Evolutionary conservation across 106 monocot species (phyloP), one percentile per base, ranked within the genome.

Genomic region (Allium fistulosum): DNA sequence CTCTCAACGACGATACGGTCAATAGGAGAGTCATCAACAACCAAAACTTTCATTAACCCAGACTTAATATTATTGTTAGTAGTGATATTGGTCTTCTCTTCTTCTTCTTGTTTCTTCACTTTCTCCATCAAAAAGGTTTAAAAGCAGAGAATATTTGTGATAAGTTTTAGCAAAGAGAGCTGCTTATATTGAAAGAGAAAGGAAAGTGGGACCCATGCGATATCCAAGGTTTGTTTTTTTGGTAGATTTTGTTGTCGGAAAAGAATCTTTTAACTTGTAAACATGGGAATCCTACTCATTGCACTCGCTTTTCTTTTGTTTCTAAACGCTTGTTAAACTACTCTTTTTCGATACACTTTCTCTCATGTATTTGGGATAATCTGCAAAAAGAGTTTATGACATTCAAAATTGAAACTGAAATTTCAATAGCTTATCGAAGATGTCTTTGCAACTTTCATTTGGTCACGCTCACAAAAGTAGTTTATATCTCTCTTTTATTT

Each of bases 21-120:
- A 53, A 87, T 65, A 5, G 83, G 83, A 22, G 83, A 87, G 69
- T 87, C 87, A 73, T 87, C 87, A 45, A 87, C 87, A 51, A 87
- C 83, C 74, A 87, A 72, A 58, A 87, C 78, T 61, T 83, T 83
- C 68, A 83, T 83, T 63, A 83, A 18, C 65, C 59, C 69, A 10
- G n/a, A 50, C 46, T 18, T 70, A 15, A 28, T 58, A 9, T n/a
- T 71, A 16, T 37, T 17, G 47, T 16, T 15, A 10, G 51, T 11
- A 53, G 16, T 58, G 37, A 37, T 37, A 37, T 37, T 2, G 12
- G 11, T 37, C 46, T 58, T 62, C 48, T 65, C 69, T 69, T 53
- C 70, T 58, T 56, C 61, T 47, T 53, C 64, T 16, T 58, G 64
- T 26, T 61, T 68, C 52, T 50, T 14, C 60, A 53, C 72, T 57